These are phyloP conservation scores for Citrus glauca DNA, from an alignment of 345 rosid species.

Conservation along the genomic window DNA sequence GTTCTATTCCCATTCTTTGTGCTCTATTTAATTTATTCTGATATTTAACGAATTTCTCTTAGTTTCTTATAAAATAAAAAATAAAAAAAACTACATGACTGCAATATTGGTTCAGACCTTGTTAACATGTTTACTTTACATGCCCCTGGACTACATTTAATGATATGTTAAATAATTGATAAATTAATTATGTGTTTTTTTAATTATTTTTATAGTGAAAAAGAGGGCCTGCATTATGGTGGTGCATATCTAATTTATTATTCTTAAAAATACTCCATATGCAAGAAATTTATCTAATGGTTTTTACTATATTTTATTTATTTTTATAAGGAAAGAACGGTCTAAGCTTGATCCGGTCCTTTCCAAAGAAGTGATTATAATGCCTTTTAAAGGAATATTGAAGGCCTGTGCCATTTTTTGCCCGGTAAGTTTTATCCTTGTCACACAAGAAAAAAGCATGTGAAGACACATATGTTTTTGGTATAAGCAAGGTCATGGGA, in stretches of 20 bases:
- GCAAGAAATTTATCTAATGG: neutral
- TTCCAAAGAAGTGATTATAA: constrained; percentile 51
- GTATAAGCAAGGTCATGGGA: neutral
- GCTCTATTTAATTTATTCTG: neutral
- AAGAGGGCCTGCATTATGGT: neutral
- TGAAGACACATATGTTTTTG: neutral
- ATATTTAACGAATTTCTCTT: neutral
- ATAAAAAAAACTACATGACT: neutral
- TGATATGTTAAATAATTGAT: neutral
- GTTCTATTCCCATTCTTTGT: neutral
- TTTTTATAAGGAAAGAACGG: constrained; percentile 63
- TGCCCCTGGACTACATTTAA: neutral
- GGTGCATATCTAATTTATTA: neutral
- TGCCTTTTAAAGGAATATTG: constrained; percentile 79
- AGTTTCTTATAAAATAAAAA: neutral
- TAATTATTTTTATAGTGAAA: neutral
- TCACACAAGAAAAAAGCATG: neutral
- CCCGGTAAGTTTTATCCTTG: constrained; percentile 51
- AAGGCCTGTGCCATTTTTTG: constrained; percentile 83
- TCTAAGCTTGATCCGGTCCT: constrained; percentile 62
- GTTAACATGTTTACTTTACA: neutral
- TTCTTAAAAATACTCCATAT: neutral
- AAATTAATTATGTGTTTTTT: neutral
- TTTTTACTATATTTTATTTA: neutral
- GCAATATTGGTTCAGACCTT: neutral